phyloP scores from a whole-genome alignment of 2,329 filamentous ascomycete species.

The Aureobasidium pullulans region DNA sequence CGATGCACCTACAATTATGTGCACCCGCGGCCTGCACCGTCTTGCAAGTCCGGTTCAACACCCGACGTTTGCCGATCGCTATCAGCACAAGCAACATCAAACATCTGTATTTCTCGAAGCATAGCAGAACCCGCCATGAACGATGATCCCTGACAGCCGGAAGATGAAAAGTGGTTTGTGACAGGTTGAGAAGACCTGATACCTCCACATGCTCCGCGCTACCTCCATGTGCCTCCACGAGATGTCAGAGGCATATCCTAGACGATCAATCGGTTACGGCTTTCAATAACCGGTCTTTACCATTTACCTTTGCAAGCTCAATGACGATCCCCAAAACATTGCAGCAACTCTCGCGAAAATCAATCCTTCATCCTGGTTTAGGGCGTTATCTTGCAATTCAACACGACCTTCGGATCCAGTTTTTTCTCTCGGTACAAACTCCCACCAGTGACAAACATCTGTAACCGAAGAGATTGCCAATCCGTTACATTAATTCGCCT shows the following conservation, averaged over 20 bases:
- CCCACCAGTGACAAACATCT: neutral
- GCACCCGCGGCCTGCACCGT: neutral
- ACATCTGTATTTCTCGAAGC: neutral
- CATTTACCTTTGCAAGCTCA: neutral
- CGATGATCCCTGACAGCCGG: neutral
- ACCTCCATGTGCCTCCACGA: neutral
- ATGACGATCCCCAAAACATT: neutral
- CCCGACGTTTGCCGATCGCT: conserved; percentile 3
- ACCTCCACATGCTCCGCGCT: neutral
- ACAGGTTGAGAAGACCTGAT: neutral
- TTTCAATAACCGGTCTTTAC: neutral
- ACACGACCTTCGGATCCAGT: conserved; percentile 1
- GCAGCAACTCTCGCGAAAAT: neutral
- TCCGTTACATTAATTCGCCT: neutral
- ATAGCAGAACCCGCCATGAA: neutral
- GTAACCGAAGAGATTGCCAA: conserved; percentile 11
- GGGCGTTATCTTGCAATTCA: conserved; percentile 5
- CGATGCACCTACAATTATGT: neutral
- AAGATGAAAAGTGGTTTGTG: neutral
- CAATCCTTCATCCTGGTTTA: neutral
- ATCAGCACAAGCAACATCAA: neutral
- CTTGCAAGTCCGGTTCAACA: neutral
- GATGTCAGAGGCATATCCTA: neutral
- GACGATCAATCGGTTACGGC: neutral
- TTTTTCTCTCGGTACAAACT: conserved; percentile 1